Evolutionary conservation across 2,329 filamentous ascomycete genomes (phyloP), one percentile per base, ranked within the genome.

Genomic region (Cladosporium sp.): DNA sequence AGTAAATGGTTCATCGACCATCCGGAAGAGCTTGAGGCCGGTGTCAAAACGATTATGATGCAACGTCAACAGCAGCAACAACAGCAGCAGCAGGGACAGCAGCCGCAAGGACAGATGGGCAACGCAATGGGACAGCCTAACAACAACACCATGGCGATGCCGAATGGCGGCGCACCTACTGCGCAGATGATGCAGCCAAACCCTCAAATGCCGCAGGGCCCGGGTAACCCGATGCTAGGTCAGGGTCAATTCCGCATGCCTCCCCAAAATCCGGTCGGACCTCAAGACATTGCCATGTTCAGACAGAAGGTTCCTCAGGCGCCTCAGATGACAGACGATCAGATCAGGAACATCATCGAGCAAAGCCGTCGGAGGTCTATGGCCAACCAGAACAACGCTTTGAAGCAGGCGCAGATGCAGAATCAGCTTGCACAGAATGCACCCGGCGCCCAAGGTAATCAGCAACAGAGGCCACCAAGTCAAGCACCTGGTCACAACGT

Each of bases 271-370:
- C 67, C 61, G 34, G 65, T 70, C 18, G 70, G 69, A 0, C 62
- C 66, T 4, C 66, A 73, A 45, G 74, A 77, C 14, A 61, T 77
- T 14, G 63, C 69, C 43, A 57, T 57, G 16, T 67, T 71, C 55
- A 68, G 74, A 34, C 57, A 60, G 43, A 64, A 59, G 34, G 53
- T 72, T 11, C 61, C 64, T 16, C 64, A 69, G 28, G 58, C 65
- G 43, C 44, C 44, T 16, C 9, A 31, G 16, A 50, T 68, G 45
- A 67, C 62, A 3, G 74, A 77, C 56, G 74, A 77, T 3, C 67
- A 73, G 48, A 61, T 78, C 16, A 66, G 69, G 34, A 59, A 67
- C 1, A 38, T 70, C 28, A 54, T 68, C 18, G 48, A 58, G 32
- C 55, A 58, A 37, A 51, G 22, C n/a, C 48, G 48, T 3, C 33